Evolutionary conservation across 116 monocot species (phyloP).

Genomic region (Zostera marina): DNA sequence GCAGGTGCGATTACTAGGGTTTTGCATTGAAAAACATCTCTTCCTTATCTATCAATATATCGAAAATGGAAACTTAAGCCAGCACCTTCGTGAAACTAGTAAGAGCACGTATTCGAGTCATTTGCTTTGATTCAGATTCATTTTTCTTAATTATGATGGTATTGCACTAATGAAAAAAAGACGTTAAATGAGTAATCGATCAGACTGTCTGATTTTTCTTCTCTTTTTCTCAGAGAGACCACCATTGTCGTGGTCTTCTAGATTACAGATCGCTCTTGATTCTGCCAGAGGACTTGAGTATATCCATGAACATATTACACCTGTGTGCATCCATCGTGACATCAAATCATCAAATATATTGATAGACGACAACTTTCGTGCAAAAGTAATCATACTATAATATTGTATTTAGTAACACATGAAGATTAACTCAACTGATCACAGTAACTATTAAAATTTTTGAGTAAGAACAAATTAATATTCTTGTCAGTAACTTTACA

Average conservation of each 20-base stretch:
- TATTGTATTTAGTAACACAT: too few species aligned
- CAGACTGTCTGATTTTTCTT: not conserved
- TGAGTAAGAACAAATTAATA: too few species aligned
- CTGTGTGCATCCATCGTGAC: slow-evolving; percentile 70
- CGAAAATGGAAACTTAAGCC: slow-evolving; percentile 66
- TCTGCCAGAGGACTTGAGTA: slow-evolving; percentile 80
- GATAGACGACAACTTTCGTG: slow-evolving; percentile 53
- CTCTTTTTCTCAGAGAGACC: slow-evolving; percentile 35
- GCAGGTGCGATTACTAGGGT: slow-evolving; percentile 83
- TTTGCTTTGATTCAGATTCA: too few species aligned
- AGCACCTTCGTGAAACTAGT: slow-evolving; percentile 58
- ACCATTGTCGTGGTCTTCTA: slow-evolving; percentile 51
- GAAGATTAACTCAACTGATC: too few species aligned
- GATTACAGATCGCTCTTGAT: slow-evolving; percentile 78
- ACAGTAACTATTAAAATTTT: too few species aligned
- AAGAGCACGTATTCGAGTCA: not conserved
- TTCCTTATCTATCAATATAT: slow-evolving; percentile 74
- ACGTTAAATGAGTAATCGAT: not conserved
- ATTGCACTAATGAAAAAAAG: too few species aligned
- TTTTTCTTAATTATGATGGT: too few species aligned
- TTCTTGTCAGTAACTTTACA: too few species aligned
- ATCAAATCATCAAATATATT: slow-evolving; percentile 82
- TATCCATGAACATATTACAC: slow-evolving; percentile 71
- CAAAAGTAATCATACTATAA: slow-evolving; percentile 46
- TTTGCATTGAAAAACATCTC: slow-evolving; percentile 36